Percentiles rank a stretch among this genome's conserved stretches.
Conservation (phyloP, 2,329 filamentous ascomycete genomes). For the Venturia pyrina region DNA sequence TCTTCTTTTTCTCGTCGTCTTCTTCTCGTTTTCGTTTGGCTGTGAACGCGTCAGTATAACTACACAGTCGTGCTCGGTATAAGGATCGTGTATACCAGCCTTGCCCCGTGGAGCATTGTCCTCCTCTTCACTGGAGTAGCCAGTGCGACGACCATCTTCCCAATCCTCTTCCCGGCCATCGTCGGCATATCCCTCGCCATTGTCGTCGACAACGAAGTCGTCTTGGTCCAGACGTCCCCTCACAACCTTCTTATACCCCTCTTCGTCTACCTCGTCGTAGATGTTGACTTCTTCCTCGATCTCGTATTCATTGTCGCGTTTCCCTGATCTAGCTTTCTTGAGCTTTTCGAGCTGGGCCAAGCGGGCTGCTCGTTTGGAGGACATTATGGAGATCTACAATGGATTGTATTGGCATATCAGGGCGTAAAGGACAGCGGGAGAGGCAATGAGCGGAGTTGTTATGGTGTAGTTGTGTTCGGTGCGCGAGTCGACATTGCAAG, state of each 20-base stretch:
- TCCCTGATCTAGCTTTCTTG: slow-evolving; percentile 75
- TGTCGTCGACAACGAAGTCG: slow-evolving; percentile 97
- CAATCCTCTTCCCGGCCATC: slow-evolving; percentile 77
- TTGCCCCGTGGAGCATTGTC: slow-evolving; percentile 56
- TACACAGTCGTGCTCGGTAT: not conserved
- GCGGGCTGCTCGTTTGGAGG: slow-evolving; percentile 8
- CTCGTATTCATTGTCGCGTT: slow-evolving; percentile 86
- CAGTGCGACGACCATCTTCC: slow-evolving; percentile 60
- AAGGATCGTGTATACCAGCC: slow-evolving; percentile 34
- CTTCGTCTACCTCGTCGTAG: slow-evolving; percentile 95
- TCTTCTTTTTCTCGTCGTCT: slow-evolving; percentile 73
- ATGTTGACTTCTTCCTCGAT: slow-evolving; percentile 74
- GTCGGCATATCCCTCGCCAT: slow-evolving; percentile 92
- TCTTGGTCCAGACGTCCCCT: slow-evolving; percentile 81
- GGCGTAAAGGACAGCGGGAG: not conserved
- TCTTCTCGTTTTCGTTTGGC: slow-evolving; percentile 83
- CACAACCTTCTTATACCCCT: slow-evolving; percentile 94
- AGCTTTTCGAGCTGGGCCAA: slow-evolving; percentile 60
- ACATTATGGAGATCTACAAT: not conserved
- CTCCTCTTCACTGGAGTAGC: slow-evolving; percentile 54
- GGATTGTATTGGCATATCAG: not conserved
- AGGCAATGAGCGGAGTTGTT: not conserved
- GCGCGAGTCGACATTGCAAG: not conserved
- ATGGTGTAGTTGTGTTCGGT: not conserved
- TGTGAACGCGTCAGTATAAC: slow-evolving; percentile 25